Evolutionary conservation across 441 rosid species (phyloP), one percentile per base, ranked within the genome.

Genomic region (Mallotus japonicus): DNA sequence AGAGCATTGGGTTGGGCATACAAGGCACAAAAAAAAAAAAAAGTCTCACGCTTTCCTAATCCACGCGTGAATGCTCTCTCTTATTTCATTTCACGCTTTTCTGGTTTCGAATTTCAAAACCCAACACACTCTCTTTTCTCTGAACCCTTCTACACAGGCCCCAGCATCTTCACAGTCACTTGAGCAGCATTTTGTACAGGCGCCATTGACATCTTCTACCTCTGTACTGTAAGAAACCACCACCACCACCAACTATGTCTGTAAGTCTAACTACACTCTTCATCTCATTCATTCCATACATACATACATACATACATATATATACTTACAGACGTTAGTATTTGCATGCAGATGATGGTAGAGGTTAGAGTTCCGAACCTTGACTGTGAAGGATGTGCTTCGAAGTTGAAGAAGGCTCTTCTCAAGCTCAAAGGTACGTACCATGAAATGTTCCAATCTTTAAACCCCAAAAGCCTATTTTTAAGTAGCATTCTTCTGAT

Each of bases 291-390:
- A 8, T 1, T n/a, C 22, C 3, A 8, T n/a, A 24, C 32, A 1
- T 28, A 28, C 2, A 24, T 24, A 24, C 2, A 24, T 24, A 1
- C 17, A 10, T 61, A 14, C 13, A 8, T 34, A 6, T 8, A 37
- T 32, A n/a, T 9, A 17, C 24, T 61, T 0, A 62, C 67, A 0
- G 19, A 54, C 2, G 42, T 8, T 10, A 8, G 47, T 16, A 8
- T 8, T 20, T 70, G 54, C 54, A 20, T 81, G 86, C 78, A 86
- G 92, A 83, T 78, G 86, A 88, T 78, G 86, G 87, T 93, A 73
- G 95, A 94, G 84, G 90, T 94, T 50, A 83, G 95, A 77, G 97
- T 94, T 77, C 96, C 96, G 19, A 94, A 94, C 79, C 74, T 94
- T 71, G 97, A 92, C 69, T 94, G 98, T 62, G 85, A 86, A 75